phyloP scores from a whole-genome alignment of 75 land plant genomes.

The Ceratopteris richardii region DNA sequence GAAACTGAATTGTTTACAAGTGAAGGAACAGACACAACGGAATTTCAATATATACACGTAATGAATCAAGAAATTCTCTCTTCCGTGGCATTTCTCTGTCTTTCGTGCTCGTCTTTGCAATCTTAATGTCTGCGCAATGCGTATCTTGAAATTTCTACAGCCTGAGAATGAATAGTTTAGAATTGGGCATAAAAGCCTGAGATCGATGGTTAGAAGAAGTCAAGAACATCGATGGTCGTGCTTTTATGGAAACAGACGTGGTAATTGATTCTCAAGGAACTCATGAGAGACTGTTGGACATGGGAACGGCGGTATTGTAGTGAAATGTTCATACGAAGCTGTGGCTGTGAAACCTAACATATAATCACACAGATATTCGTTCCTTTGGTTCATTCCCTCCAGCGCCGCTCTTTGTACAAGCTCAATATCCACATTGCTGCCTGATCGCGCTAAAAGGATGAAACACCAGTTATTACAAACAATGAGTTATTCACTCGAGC shows the following conservation, averaged over 20 bases:
- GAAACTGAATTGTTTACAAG: slow-evolving; percentile 17
- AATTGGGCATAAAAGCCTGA: slow-evolving; percentile 44
- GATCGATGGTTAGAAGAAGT: slow-evolving; percentile 87
- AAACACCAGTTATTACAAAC: slow-evolving; percentile 46
- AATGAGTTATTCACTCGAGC: too few relatives aligned
- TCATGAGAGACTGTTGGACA: slow-evolving; percentile 40
- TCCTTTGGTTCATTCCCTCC: slow-evolving; percentile 66
- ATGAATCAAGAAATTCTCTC: too few relatives aligned
- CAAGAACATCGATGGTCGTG: slow-evolving; percentile 52
- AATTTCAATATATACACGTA: too few relatives aligned
- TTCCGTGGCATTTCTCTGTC: too few relatives aligned
- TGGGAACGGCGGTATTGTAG: slow-evolving; percentile 64
- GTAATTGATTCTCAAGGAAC: slow-evolving; percentile 43
- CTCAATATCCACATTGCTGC: slow-evolving; percentile 75
- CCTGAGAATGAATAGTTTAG: too few relatives aligned
- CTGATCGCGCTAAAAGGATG: slow-evolving; percentile 59
- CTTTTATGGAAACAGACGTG: slow-evolving; percentile 76
- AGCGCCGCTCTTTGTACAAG: slow-evolving; percentile 64
- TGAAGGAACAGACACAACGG: too few relatives aligned
- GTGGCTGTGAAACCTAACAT: slow-evolving; percentile 66
- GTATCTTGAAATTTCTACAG: too few relatives aligned
- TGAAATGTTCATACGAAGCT: slow-evolving; percentile 75
- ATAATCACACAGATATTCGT: slow-evolving; percentile 48
- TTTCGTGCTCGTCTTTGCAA: too few relatives aligned
- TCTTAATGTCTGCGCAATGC: too few relatives aligned